These are phyloP conservation scores for Ilex asprella DNA, from an alignment of 257 asterid species.

Conservation along the genomic window DNA sequence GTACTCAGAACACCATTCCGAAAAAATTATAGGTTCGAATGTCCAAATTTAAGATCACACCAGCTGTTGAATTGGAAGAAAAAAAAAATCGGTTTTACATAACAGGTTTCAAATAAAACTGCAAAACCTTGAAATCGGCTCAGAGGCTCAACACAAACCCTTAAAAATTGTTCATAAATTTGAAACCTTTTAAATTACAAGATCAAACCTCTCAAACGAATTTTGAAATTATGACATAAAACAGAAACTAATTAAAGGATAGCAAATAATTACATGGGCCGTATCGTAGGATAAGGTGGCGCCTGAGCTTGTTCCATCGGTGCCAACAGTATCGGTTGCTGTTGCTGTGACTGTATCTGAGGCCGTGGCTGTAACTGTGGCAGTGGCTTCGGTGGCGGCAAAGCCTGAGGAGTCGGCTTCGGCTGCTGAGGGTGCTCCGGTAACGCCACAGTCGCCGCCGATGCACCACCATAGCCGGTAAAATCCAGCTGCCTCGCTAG, in stretches of 20 bases:
- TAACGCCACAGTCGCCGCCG: conserved; percentile 23
- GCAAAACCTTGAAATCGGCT: too few relatives aligned
- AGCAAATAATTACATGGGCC: conserved; percentile 27
- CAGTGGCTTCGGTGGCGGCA: conserved; percentile 9
- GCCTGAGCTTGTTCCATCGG: conserved; percentile 23
- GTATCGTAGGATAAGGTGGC: conserved; percentile 18
- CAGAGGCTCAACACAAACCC: not conserved
- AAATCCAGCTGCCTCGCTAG: conserved; percentile 61
- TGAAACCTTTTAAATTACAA: not conserved
- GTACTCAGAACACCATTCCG: too few relatives aligned
- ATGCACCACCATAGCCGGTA: conserved; percentile 21
- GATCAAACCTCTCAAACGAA: not conserved
- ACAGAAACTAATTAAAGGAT: not conserved
- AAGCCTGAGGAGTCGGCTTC: not conserved
- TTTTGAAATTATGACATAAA: not conserved
- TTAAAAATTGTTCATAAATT: too few relatives aligned
- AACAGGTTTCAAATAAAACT: too few relatives aligned
- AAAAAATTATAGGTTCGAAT: too few relatives aligned
- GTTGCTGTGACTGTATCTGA: not conserved
- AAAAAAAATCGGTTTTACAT: too few relatives aligned
- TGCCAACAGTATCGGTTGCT: conserved; percentile 10
- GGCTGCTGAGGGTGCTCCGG: conserved; percentile 42
- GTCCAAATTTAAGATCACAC: too few relatives aligned
- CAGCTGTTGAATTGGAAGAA: too few relatives aligned
- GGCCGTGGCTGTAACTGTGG: not conserved